phyloP scores from a whole-genome alignment of 768 basidiomycete species.

The Rhizopogon rudus region DNA sequence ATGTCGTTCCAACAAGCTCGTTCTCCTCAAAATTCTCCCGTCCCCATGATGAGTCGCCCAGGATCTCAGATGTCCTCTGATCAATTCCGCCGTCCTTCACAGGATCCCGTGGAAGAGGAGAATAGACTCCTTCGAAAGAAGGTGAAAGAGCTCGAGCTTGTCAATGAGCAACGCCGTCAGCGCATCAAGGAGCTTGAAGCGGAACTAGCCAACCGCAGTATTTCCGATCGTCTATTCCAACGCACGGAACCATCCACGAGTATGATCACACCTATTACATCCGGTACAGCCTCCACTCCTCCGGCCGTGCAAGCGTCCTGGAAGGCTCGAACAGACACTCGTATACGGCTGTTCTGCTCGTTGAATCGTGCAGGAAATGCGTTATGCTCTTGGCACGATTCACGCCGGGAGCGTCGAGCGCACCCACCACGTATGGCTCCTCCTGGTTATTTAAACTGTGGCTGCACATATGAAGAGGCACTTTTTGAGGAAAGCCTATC shows the following conservation, averaged over 20 bases:
- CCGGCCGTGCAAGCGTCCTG: slow-evolving; percentile 50
- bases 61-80: slow-evolving; percentile 20
- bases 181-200: slow-evolving; percentile 45
- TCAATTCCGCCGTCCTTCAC: slow-evolving; percentile 19
- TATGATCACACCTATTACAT: slow-evolving; percentile 11
- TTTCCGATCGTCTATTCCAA: background rate
- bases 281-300: slow-evolving; percentile 30
- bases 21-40: background rate
- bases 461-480: slow-evolving; percentile 80
- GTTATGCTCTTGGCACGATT: slow-evolving; percentile 88
- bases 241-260: slow-evolving; percentile 15
- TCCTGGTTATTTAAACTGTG: slow-evolving; percentile 74
- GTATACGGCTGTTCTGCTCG: slow-evolving; percentile 68
- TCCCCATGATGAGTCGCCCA: slow-evolving; percentile 12
- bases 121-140: slow-evolving; percentile 49
- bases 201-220: slow-evolving; percentile 33
- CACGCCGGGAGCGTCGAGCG: slow-evolving; percentile 72
- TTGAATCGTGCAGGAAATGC: slow-evolving; percentile 86
- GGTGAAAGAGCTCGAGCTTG: slow-evolving; percentile 60
- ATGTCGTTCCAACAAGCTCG: slow-evolving; percentile 4
- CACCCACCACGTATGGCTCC: slow-evolving; percentile 81
- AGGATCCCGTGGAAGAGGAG: slow-evolving; percentile 41
- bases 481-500: slow-evolving; percentile 83
- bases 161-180: slow-evolving; percentile 45
- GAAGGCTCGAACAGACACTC: slow-evolving; percentile 70